These are phyloP conservation scores for Sarocladium oryzae DNA, from an alignment of 2,329 filamentous ascomycete genomes.

Conservation along the genomic window DNA sequence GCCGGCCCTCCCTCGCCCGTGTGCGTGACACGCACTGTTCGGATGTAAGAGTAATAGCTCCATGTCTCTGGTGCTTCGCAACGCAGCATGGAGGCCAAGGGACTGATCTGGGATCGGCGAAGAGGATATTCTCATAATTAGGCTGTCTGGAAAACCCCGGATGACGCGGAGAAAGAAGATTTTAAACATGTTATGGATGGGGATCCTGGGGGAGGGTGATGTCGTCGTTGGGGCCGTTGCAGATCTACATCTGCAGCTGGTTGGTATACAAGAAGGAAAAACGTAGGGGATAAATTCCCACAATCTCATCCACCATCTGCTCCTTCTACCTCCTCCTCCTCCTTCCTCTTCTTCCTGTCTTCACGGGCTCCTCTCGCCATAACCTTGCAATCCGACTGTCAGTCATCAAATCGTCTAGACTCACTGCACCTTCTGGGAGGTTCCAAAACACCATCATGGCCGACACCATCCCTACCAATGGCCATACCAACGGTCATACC, in stretches of 20 bases:
- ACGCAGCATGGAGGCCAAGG: no score
- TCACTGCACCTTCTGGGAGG: no score
- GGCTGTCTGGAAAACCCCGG: neutral
- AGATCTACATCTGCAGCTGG: neutral
- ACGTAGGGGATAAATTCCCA: neutral
- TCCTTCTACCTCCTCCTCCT: neutral
- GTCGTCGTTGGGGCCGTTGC: neutral
- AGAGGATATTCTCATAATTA: neutral
- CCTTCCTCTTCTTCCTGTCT: neutral
- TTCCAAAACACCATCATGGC: no score
- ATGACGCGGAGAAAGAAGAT: constrained; percentile 8
- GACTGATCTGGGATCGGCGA: no score
- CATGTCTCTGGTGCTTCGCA: no score
- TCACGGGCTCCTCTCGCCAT: no score
- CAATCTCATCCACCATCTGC: neutral
- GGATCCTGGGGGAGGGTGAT: neutral
- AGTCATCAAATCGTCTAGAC: no score
- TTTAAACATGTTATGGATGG: neutral
- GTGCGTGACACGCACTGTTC: no score
- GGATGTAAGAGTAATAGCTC: no score
- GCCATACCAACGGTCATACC: neutral
- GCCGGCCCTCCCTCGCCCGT: neutral
- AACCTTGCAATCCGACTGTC: no score
- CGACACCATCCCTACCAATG: neutral
- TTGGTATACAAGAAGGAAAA: no score